Conservation (phyloP, 2,329 filamentous ascomycete genomes). For the Pseudogymnoascus sp. region DNA sequence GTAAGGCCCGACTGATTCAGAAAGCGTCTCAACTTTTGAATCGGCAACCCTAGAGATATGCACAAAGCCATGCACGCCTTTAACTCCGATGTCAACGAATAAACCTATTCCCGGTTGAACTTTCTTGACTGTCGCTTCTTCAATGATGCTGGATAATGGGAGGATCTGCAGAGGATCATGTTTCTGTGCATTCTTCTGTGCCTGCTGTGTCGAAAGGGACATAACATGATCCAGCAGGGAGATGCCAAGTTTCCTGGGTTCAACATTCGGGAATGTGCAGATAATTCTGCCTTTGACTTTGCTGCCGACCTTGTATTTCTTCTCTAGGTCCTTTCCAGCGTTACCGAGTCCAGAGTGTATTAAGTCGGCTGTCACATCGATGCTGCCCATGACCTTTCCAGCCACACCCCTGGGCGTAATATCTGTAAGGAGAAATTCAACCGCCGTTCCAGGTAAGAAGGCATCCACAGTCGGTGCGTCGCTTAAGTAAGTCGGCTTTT, state of each 20-base stretch:
- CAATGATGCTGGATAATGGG: slow-evolving; percentile 66
- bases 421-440: slow-evolving; percentile 75
- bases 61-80: slow-evolving; percentile 72
- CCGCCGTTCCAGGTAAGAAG: slow-evolving; percentile 85
- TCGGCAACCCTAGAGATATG: slow-evolving; percentile 92
- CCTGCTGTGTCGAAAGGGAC: slow-evolving; percentile 42
- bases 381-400: slow-evolving; percentile 85
- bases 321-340: slow-evolving; percentile 60
- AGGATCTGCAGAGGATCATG: slow-evolving; percentile 50
- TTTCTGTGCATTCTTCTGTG: slow-evolving; percentile 37
- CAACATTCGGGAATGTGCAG: slow-evolving; percentile 73
- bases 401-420: slow-evolving; percentile 65
- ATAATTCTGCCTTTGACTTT: slow-evolving; percentile 82
- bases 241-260: slow-evolving; percentile 76
- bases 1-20: slow-evolving; percentile 67
- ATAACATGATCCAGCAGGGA: slow-evolving; percentile 81
- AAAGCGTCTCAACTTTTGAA: slow-evolving; percentile 76
- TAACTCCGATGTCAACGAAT: slow-evolving; percentile 64
- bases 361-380: slow-evolving; percentile 84
- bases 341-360: slow-evolving; percentile 77
- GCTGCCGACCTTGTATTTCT: slow-evolving; percentile 73
- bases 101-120: slow-evolving; percentile 76
- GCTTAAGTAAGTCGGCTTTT: slow-evolving; percentile 56
- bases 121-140: slow-evolving; percentile 69
- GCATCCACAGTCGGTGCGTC: slow-evolving; percentile 81